Percentiles rank a stretch among this genome's conserved stretches.
These are phyloP conservation scores for Barbatosphaeria neglecta DNA, from an alignment of 495 filamentous ascomycete species.

Conservation along the genomic window DNA sequence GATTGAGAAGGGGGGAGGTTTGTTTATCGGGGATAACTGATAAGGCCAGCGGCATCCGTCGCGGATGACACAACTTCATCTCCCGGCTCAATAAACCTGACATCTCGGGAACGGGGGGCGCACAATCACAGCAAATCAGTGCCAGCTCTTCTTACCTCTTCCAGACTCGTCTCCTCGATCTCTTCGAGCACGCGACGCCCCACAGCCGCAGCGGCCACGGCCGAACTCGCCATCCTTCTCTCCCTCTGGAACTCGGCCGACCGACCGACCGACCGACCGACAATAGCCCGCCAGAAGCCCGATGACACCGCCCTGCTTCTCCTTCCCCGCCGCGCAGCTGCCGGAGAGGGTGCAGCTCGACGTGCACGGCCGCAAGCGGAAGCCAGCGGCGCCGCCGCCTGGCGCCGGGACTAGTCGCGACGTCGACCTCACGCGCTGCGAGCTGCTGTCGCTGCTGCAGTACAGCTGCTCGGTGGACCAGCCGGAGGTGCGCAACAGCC, in stretches of 20 bases:
- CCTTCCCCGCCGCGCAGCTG: conserved; percentile 45
- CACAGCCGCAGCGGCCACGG: conserved; percentile 24
- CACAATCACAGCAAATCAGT: not conserved
- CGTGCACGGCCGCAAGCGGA: conserved; percentile 33
- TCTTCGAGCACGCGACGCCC: conserved; percentile 50
- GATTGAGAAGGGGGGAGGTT: too few relatives aligned
- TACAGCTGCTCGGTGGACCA: conserved; percentile 62
- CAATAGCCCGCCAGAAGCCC: too few relatives aligned
- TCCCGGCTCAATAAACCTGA: too few relatives aligned
- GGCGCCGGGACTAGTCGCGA: conserved; percentile 4
- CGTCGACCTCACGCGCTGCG: conserved; percentile 55
- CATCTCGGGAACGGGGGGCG: too few relatives aligned
- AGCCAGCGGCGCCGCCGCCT: conserved; percentile 18
- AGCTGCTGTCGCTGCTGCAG: conserved; percentile 67
- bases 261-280: too few relatives aligned
- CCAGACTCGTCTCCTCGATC: conserved; percentile 25
- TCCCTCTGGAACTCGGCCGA: conserved; percentile 1
- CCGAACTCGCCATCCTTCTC: conserved; percentile 8
- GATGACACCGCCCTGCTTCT: conserved; percentile 53
- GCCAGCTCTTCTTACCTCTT: conserved; percentile 25
- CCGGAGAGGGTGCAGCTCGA: conserved; percentile 35
- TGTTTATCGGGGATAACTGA: too few relatives aligned
- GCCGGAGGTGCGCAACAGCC: conserved; percentile 37
- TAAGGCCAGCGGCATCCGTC: too few relatives aligned
- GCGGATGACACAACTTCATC: too few relatives aligned